Base-by-base conservation (phyloP, 1,284 basidiomycete genomes). In the Ustilago vetiveriae region DNA sequence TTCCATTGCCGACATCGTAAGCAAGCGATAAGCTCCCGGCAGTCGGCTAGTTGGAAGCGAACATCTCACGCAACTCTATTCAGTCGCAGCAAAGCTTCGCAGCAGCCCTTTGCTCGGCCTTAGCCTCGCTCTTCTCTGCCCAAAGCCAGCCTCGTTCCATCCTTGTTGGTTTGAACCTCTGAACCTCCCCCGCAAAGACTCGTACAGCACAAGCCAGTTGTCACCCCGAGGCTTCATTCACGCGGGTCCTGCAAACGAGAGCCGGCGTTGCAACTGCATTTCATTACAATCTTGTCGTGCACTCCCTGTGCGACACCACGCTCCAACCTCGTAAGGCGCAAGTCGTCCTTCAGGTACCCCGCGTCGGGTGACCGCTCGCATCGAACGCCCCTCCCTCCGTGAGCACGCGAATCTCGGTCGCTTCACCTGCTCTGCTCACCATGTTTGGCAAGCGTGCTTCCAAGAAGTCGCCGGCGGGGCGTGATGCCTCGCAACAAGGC, bases 371-470 rank as follows among this genome's bases (percentile, higher is more conserved):
- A 35, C 46, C 53, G 21, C 44, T 27, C 27, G 47, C 42, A 42
- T n/a, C n/a, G 27, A 45, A 14, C 22, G 24, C 8, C 24, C 9
- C n/a, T n/a, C n/a, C n/a, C n/a, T n/a, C n/a, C n/a, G n/a, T n/a
- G 36, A 24, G 37, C 49, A 42, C 38, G 45, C 49, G 39, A 33
- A 19, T 40, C 44, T 22, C 38, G 11, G n/a, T 45, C 22, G 32
- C 32, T 23, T 27, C 29, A 37, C 13, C 19, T 21, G 17, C 24
- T 32, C 32, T 46, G 38, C 37, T 48, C 59, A 51, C 22, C 46
- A 65, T 65, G 62, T 54, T 65, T 19, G 62, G 62, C 55, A 58
- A 58, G 26, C 32, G 38, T 14, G 35, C 35, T 7, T 53, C 55
- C 45, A 48, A 48, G 46, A 40, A 23, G 41, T 50, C 51, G 14